Base-by-base conservation (phyloP, 2,329 filamentous ascomycete genomes). In the Aureobasidium namibiae region DNA sequence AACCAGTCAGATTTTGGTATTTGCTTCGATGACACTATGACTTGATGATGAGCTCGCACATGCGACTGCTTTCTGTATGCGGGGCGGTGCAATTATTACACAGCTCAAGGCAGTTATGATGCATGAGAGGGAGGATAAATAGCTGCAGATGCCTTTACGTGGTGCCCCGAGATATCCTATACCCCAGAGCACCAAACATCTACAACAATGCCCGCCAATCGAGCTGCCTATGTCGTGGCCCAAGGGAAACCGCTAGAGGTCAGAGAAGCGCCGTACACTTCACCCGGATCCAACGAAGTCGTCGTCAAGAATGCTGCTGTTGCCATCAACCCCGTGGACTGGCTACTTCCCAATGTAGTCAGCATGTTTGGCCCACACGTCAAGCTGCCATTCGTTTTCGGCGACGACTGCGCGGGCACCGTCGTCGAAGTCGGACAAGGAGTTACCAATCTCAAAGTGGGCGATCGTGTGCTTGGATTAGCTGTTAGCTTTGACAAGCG, bases 241-340 rank as follows among this genome's bases (percentile, higher is more conserved):
- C 60, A 61, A 26, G 60, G 64, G 49, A 45, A 45, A 13, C 65
- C 65, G 31, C 61, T 68, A 41, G 50, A 62, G 13, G 45, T 68
- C 53, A 42, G 49, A 31, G 23, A 54, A 24, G 66, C 66, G 2
- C 66, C 65, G 6, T 62, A 64, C 21, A 64, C 65, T 9, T 34
- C 29, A 24, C 63, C 64, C 1, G 61, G 56, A 13, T 29, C 63
- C 1, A 62, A 70, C 61, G 67, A 74, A 54, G 64, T 75, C 33
- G 61, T 74, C n/a, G 67, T 75, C 57, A 65, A 68, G 41, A 70
- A 69, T 39, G 60, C 61, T 24, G 73, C 72, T n/a, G 63, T 72
- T 9, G 74, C 72, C 7, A 68, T 76, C 53, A 75, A 76, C 59
- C 72, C 72, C 5, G 62, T 69, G 9, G 76, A 79, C 61, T 69